Evolutionary conservation across 495 filamentous ascomycete species (phyloP), one percentile per base, ranked within the genome.

Genomic region (Annulohypoxylon bovei): DNA sequence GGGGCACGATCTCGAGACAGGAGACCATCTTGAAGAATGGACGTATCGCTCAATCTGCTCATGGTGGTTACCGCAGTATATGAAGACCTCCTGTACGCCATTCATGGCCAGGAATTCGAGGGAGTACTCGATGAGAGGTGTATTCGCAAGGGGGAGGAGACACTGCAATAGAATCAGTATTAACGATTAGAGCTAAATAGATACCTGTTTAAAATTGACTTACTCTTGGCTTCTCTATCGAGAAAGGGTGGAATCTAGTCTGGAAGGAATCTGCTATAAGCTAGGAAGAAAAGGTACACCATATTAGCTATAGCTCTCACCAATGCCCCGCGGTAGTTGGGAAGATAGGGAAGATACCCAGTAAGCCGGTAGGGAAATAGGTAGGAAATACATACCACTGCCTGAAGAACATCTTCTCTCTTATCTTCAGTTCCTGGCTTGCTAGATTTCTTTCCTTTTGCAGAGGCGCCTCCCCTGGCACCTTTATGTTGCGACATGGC

Each of bases 111-210:
- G 90, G 77, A 95, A 98, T 77, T 99, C 95, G 67, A 98, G 88
- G 3, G 95, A 97, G 78, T 99, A 98, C 81, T 98, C 95, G 80
- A 99, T 97, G 60, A 98, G 83, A 18, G 96, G 96, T 2, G 89
- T 92, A 74, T 98, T 98, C 52, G 92, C 96, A 62, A 99, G 85
- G 27, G 95, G 95, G 30, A 99, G 84, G 28, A 99, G 90, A 85
- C 96, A 98, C 94, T 96, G 16, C 40, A 20, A 28, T 22, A 47
- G 18, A 2, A 33, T 9, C 11, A 6, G 5, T 14, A 67, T 76
- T 20, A 76, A 56, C 35, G 30, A 23, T 39, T 28, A 40, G 37
- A 40, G 9, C 37, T 63, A 27, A 40, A 44, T 9, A 35, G 64
- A 55, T 42, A 27, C 18, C 37, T 12, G 39, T 16, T 30, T 40